Conservation (phyloP, 2,329 filamentous ascomycete genomes). For the Fusarium sp. region DNA sequence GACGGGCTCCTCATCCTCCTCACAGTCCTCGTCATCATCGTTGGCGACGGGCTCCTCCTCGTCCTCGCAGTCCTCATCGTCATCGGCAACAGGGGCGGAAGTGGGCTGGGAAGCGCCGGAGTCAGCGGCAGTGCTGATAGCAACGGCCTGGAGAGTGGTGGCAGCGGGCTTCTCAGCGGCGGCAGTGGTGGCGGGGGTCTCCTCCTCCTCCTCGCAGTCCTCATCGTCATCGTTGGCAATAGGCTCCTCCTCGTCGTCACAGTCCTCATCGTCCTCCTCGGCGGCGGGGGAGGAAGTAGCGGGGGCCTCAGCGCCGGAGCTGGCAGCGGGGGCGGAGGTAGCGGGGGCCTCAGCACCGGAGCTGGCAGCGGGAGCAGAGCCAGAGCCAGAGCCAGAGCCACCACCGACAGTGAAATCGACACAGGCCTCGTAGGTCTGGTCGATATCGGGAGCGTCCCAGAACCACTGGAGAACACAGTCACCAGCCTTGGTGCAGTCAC, state of each 20-base stretch:
- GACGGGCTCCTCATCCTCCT: slow-evolving; percentile 24
- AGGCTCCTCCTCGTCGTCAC: slow-evolving; percentile 22
- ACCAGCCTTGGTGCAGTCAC: slow-evolving; percentile 61
- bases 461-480: slow-evolving; percentile 69
- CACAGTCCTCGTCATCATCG: slow-evolving; percentile 35
- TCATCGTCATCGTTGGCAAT: too few species aligned
- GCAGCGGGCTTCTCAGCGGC: slow-evolving; percentile 15
- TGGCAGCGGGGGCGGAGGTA: too few species aligned
- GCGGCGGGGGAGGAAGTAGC: slow-evolving; percentile 16
- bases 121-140: slow-evolving; percentile 3
- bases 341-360: slow-evolving; percentile 7
- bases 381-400: slow-evolving; percentile 2
- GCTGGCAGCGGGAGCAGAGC: slow-evolving; percentile 4
- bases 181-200: slow-evolving; percentile 13
- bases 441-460: slow-evolving; percentile 65
- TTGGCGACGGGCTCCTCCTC: slow-evolving; percentile 23
- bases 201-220: slow-evolving; percentile 28
- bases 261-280: slow-evolving; percentile 32
- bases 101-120: slow-evolving; percentile 20
- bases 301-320: too few species aligned
- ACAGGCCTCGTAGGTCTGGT: slow-evolving; percentile 73
- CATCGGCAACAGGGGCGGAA: slow-evolving; percentile 13
- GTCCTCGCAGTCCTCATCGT: slow-evolving; percentile 34
- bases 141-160: slow-evolving; percentile 25
- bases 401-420: slow-evolving; percentile 62